Conservation (phyloP, 2,329 filamentous ascomycete genomes). For the Leptographium radiaticola region DNA sequence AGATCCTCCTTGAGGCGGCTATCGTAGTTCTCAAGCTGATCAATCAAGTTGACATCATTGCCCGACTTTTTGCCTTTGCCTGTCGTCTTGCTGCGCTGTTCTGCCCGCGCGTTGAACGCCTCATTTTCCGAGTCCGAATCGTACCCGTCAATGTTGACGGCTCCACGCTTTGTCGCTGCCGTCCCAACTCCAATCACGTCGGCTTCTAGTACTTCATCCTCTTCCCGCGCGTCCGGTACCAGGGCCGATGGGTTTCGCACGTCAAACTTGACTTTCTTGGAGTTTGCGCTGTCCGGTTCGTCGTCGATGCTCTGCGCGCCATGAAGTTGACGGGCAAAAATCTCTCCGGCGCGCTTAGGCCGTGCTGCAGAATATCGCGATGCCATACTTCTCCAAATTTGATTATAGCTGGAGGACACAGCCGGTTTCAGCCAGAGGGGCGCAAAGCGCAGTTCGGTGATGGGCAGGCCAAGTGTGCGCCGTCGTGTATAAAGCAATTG, state of each 20-base stretch:
- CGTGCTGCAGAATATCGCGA: slow-evolving; percentile 53
- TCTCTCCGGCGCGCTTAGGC: slow-evolving; percentile 72
- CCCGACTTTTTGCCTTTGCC: slow-evolving; percentile 10
- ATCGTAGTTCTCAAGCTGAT: slow-evolving; percentile 42
- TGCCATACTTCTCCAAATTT: slow-evolving; percentile 27
- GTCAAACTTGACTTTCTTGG: slow-evolving; percentile 85
- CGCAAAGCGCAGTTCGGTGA: no score
- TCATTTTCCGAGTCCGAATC: slow-evolving; percentile 91
- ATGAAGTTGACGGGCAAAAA: slow-evolving; percentile 64
- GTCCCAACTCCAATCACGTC: slow-evolving; percentile 79
- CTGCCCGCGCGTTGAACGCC: slow-evolving; percentile 65
- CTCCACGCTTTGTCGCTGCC: slow-evolving; percentile 72
- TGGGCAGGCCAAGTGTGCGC: no score
- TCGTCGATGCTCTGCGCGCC: slow-evolving; percentile 29
- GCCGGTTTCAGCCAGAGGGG: no score
- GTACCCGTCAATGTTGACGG: slow-evolving; percentile 93
- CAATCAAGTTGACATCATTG: slow-evolving; percentile 32
- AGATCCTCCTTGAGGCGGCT: slow-evolving; percentile 23
- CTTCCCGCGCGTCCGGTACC: slow-evolving; percentile 65
- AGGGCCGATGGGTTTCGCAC: slow-evolving; percentile 87
- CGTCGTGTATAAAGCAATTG: no score
- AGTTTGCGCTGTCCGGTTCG: slow-evolving; percentile 30
- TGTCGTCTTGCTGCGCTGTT: slow-evolving; percentile 28
- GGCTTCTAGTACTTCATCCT: slow-evolving; percentile 65
- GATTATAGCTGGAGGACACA: no score